phyloP scores from a whole-genome alignment of 805 yeast species.

The Wickerhamomyces canadensis region DNA sequence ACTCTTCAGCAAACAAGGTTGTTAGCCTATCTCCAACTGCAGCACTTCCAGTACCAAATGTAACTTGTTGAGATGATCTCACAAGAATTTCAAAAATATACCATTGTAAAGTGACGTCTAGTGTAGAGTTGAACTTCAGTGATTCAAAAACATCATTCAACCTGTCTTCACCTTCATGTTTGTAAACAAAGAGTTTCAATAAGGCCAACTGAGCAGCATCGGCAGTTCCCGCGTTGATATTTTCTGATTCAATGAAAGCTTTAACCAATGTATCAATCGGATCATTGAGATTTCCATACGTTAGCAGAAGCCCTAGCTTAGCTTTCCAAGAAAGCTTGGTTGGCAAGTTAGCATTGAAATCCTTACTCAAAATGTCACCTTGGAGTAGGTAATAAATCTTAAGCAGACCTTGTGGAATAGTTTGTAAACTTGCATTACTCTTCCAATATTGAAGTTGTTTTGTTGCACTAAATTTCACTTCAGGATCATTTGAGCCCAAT shows the following conservation, averaged over 20 bases:
- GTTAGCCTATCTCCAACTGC: slow-evolving; percentile 34
- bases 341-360: slow-evolving; percentile 29
- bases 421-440: slow-evolving; percentile 31
- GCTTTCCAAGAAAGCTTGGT: slow-evolving; percentile 61
- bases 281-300: slow-evolving; percentile 50
- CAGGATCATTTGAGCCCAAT: slow-evolving; percentile 63
- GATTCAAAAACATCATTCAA: slow-evolving; percentile 13
- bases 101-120: slow-evolving; percentile 46
- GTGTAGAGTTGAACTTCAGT: slow-evolving; percentile 9
- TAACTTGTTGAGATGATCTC: slow-evolving; percentile 25
- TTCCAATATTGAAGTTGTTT: slow-evolving; percentile 67
- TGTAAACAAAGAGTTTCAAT: slow-evolving; percentile 25
- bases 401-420: slow-evolving; percentile 48
- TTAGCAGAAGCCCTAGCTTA: slow-evolving; percentile 51
- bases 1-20: slow-evolving; percentile 42
- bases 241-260: slow-evolving; percentile 20
- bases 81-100: slow-evolving; percentile 39
- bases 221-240: slow-evolving; percentile 3
- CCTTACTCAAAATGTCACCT: slow-evolving; percentile 36
- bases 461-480: slow-evolving; percentile 48
- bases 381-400: slow-evolving; percentile 62
- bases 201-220: slow-evolving; percentile 22
- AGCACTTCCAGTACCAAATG: slow-evolving; percentile 16
- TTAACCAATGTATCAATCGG: slow-evolving; percentile 28
- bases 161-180: slow-evolving; percentile 14